Evolutionary conservation across 2,329 filamentous ascomycete species (phyloP).

Genomic region (Botrytis hyacinthi): DNA sequence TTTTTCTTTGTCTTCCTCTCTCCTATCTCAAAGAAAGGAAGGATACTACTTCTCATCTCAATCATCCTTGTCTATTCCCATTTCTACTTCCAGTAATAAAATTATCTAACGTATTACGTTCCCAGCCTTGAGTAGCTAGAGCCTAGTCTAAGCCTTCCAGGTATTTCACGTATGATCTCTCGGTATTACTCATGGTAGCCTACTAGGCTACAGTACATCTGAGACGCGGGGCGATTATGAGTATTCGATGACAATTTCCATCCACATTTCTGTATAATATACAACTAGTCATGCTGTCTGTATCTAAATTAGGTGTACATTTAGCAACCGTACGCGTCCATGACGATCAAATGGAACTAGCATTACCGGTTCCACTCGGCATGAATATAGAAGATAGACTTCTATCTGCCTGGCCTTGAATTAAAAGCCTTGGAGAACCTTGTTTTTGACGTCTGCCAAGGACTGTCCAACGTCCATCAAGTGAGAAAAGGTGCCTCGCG

Average conservation of each 20-base stretch:
- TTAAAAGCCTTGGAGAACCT: not conserved
- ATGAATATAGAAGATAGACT: not conserved
- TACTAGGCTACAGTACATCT: conserved; percentile 9
- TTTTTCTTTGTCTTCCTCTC: not conserved
- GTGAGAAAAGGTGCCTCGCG: not conserved
- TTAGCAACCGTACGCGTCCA: not conserved
- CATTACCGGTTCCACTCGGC: not conserved
- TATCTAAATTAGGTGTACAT: not conserved
- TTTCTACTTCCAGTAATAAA: not conserved
- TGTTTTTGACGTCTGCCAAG: not conserved
- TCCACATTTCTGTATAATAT: not conserved
- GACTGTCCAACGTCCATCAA: not conserved
- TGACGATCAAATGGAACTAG: not conserved
- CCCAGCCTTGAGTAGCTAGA: not conserved
- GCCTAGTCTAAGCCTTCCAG: not conserved
- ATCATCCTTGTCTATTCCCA: not conserved
- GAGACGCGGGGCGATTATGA: not conserved
- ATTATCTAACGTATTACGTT: not conserved
- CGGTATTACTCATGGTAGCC: not conserved
- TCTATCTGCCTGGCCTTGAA: not conserved
- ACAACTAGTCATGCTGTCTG: not conserved
- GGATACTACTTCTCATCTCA: not conserved
- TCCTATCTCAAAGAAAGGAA: not conserved
- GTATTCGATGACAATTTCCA: not conserved
- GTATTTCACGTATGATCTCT: not conserved